Evolutionary conservation across 805 yeast species (phyloP).

Genomic region (Crinitomyces ghanaensis): DNA sequence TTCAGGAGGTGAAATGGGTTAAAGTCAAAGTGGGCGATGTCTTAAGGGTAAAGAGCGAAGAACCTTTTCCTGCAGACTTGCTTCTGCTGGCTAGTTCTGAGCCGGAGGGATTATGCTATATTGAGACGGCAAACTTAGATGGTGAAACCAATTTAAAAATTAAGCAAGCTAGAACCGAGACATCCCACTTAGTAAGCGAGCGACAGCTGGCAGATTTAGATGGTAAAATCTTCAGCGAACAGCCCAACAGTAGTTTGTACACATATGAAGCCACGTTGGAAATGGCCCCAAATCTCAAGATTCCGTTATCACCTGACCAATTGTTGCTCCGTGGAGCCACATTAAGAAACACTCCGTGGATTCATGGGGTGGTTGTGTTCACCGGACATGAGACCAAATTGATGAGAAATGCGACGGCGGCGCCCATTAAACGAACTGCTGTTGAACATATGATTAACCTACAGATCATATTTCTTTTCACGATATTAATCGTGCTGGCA

Average conservation of each 20-base stretch:
- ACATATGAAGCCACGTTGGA: conserved; percentile 85
- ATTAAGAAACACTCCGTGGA: conserved; percentile 88
- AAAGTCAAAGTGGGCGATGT: conserved; percentile 86
- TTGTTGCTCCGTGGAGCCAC: conserved; percentile 91
- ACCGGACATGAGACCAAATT: conserved; percentile 98
- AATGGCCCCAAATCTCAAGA: conserved; percentile 26
- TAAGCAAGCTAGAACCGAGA: conserved; percentile 76
- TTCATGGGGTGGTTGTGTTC: conserved; percentile 84
- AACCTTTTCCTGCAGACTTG: conserved; percentile 89
- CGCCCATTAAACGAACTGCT: conserved; percentile 95
- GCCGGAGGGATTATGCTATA: conserved; percentile 95
- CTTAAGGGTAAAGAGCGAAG: conserved; percentile 72
- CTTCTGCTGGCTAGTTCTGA: conserved; percentile 82
- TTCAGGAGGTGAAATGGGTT: conserved; percentile 66
- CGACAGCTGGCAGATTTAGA: conserved; percentile 39
- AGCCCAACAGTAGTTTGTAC: conserved; percentile 86
- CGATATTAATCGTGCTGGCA: conserved; percentile 62
- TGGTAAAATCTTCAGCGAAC: conserved; percentile 70
- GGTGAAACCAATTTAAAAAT: conserved; percentile 96
- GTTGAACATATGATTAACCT: conserved; percentile 90
- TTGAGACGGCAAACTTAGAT: conserved; percentile 94
- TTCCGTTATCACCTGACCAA: conserved; percentile 84
- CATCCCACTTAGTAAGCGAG: conserved; percentile 60
- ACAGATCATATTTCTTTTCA: conserved; percentile 82
- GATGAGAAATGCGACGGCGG: conserved; percentile 97